Percentiles rank a stretch among this genome's conserved stretches.
Conservation (phyloP, 2,329 filamentous ascomycete genomes). For the Volutella citrinella region DNA sequence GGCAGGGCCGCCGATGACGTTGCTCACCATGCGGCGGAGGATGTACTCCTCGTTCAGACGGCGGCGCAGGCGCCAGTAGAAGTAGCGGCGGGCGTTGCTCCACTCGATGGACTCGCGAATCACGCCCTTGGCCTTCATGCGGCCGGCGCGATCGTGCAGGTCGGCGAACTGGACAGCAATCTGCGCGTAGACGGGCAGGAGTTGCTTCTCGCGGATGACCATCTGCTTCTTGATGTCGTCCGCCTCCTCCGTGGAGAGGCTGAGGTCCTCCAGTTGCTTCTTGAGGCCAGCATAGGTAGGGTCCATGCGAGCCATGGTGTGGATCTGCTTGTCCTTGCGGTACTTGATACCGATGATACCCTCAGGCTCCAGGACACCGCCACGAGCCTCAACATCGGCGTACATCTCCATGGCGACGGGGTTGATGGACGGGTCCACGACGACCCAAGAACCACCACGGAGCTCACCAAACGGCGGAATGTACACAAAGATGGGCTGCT, state of each 20-base stretch:
- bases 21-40: conserved; percentile 75
- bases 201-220: conserved; percentile 77
- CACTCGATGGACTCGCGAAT: conserved; percentile 83
- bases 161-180: conserved; percentile 97
- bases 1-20: conserved; percentile 30
- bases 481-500: conserved; percentile 98
- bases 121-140: conserved; percentile 96
- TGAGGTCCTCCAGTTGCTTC: conserved; percentile 64
- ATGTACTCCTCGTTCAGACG: conserved; percentile 97
- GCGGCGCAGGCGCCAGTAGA: conserved; percentile 98
- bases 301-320: conserved; percentile 95
- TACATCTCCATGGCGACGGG: conserved; percentile 99
- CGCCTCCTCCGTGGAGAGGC: conserved; percentile 69
- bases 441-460: conserved; percentile 98
- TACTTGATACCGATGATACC: conserved; percentile 99
- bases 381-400: conserved; percentile 88
- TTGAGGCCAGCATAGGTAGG: conserved; percentile 78
- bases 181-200: conserved; percentile 91
- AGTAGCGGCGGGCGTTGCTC: conserved; percentile 90
- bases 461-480: conserved; percentile 96
- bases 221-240: conserved; percentile 81
- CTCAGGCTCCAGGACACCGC: conserved; percentile 96
- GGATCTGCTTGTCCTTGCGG: conserved; percentile 93
- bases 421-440: conserved; percentile 98
- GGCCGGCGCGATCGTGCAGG: conserved; percentile 91